Conservation (phyloP, 2,329 filamentous ascomycete species). For the Intubia oerlemansii region DNA sequence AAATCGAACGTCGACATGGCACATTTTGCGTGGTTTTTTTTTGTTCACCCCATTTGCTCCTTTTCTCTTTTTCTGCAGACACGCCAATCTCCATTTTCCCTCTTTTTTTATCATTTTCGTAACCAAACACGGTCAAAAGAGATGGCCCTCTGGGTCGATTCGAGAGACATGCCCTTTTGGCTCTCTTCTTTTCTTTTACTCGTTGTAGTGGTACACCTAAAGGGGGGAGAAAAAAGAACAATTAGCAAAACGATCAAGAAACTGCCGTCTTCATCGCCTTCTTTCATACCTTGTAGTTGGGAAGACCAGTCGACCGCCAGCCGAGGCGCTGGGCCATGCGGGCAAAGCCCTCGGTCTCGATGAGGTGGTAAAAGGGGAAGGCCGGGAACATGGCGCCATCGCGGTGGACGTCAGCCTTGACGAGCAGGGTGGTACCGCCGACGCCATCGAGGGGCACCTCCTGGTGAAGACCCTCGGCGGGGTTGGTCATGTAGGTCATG, state of each 20-base stretch:
- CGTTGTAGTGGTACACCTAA: slow-evolving; percentile 78
- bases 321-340: slow-evolving; percentile 87
- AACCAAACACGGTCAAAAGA: no score
- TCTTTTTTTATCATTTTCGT: no score
- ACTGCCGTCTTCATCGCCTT: no score
- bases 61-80: no score
- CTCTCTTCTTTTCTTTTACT: slow-evolving; percentile 25
- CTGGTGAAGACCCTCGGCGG: slow-evolving; percentile 31
- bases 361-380: slow-evolving; percentile 88
- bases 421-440: slow-evolving; percentile 75
- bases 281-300: slow-evolving; percentile 97
- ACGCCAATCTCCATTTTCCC: no score
- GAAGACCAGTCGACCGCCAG: slow-evolving; percentile 70
- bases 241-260: slow-evolving; percentile 14
- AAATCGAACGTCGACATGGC: no score
- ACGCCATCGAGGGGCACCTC: slow-evolving; percentile 77
- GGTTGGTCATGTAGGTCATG: slow-evolving; percentile 63
- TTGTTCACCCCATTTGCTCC: no score
- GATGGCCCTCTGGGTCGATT: no score
- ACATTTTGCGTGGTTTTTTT: no score
- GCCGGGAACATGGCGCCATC: slow-evolving; percentile 98
- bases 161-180: no score
- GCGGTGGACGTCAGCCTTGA: slow-evolving; percentile 90
- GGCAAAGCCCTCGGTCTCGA: slow-evolving; percentile 94
- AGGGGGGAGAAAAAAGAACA: not conserved